Evolutionary conservation across 148 eudicot genomes (phyloP).

Genomic region (Vaccinium corymbosum): DNA sequence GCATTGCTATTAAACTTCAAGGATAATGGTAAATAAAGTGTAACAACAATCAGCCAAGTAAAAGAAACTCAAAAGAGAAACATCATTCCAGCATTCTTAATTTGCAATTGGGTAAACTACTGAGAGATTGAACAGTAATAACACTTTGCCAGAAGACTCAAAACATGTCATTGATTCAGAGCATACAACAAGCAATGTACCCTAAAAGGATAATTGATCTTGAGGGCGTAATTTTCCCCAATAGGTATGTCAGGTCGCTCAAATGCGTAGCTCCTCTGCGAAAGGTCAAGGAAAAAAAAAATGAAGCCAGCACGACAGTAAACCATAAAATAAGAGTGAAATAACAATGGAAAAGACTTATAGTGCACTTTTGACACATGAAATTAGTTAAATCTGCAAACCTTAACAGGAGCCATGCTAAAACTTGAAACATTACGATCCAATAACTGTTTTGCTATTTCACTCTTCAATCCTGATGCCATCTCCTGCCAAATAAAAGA

Average conservation of each 20-base stretch:
- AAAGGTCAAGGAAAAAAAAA: conserved; percentile 8
- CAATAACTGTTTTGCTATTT: conserved; percentile 51
- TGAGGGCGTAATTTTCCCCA: conserved; percentile 75
- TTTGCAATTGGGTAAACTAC: not conserved
- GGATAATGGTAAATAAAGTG: not conserved
- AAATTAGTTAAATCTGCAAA: conserved; percentile 27
- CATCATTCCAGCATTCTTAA: not conserved
- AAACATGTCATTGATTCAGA: conserved; percentile 2
- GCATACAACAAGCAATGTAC: conserved; percentile 30
- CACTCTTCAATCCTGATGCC: conserved; percentile 73
- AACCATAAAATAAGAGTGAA: not conserved
- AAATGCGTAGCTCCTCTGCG: conserved; percentile 90
- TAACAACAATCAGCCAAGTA: not conserved
- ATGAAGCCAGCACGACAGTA: conserved; percentile 10
- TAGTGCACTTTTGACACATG: not conserved
- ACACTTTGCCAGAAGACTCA: not conserved
- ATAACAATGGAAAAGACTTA: not conserved
- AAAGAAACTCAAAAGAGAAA: not conserved
- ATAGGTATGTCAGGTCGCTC: conserved; percentile 77
- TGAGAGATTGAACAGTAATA: not conserved
- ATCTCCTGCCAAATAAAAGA: conserved; percentile 46
- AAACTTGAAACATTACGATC: conserved; percentile 74
- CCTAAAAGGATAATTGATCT: conserved; percentile 88
- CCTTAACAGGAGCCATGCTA: conserved; percentile 96
- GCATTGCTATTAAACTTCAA: not conserved